Evolutionary conservation across 192 early-diverging fungal species (phyloP).

Genomic region (Linnemannia zychae): DNA sequence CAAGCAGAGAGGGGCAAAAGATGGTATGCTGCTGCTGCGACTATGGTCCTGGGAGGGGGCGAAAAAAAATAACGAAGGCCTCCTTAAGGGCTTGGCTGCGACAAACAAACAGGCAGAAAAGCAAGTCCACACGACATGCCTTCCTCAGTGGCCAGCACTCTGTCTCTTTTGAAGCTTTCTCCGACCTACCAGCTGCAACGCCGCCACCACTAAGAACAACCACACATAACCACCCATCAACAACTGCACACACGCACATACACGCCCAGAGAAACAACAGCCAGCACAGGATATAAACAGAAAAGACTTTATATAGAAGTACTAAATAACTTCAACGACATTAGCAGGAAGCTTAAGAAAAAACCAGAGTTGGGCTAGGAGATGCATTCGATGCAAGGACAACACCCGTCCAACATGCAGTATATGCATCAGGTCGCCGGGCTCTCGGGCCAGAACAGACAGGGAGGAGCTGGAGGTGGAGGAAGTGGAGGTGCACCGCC

Average conservation of each 20-base stretch:
- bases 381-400: slow-evolving; percentile 38
- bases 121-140: not conserved
- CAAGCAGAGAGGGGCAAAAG: not conserved
- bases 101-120: not conserved
- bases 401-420: slow-evolving; percentile 34
- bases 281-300: not conserved
- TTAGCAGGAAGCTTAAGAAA: not conserved
- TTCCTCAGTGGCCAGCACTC: not conserved
- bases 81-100: not conserved
- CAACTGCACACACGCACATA: not conserved
- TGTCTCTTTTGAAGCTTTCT: not conserved
- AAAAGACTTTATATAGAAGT: not conserved
- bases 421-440: slow-evolving; percentile 28
- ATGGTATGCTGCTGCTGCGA: not conserved
- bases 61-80: slow-evolving; percentile 1
- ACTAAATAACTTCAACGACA: not conserved
- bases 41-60: not conserved
- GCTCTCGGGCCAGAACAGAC: slow-evolving; percentile 17
- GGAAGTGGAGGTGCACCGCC: not conserved
- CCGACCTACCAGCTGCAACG: not conserved
- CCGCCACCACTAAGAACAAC: not conserved
- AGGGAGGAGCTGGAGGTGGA: slow-evolving; percentile 7
- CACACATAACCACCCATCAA: not conserved
- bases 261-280: not conserved
- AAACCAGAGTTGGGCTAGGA: not conserved